Base-by-base conservation (phyloP, 768 basidiomycete genomes). In the Podaxis mareebaensis region DNA sequence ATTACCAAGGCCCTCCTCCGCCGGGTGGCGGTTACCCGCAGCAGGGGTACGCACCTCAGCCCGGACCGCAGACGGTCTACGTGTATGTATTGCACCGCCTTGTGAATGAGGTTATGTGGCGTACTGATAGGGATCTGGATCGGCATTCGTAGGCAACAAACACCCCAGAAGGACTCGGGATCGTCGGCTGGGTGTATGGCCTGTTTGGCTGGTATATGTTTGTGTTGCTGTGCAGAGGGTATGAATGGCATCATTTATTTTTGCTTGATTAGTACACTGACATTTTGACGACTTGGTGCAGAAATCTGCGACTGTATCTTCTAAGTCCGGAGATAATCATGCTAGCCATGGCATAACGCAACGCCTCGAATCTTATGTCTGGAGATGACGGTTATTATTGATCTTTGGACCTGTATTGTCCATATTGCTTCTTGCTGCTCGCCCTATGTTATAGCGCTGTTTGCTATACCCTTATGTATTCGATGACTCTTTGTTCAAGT, bases 181-280 rank as follows among this genome's bases (percentile, higher is more conserved):
- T 77, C 66, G 3, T 65, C 67, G 20, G 78, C 73, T 10, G 83
- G 83, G 44, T 86, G 84, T 68, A 79, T 80, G 74, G 89, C 89
- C 13, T 92, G 90, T 73, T 75, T 89, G 70, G 86, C 88, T 22
- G 86, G 83, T 62, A 74, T 82, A 10, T 84, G 81, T 66, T 73
- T 86, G 68, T 91, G 89, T 73, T 91, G 89, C 75, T 88, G 86
- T 69, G 85, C 85, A n/a, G 89, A 91, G 77, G 87, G 87, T 88
- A 66, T 64, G 85, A 74, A 33, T 3, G 26, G 49, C 36, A 58
- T n/a, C n/a, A 40, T 61, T 66, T 64, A 42, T 66, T 33, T 33
- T 65, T 57, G 65, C 56, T 28, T 64, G 46, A 28, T 17, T 58
- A 17, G 28, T 66, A 22, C 56, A 56, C 38, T 65, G 49, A 61